Conservation (phyloP, 2,329 filamentous ascomycete genomes). For the Aspergillus oerlinghausenensis region DNA sequence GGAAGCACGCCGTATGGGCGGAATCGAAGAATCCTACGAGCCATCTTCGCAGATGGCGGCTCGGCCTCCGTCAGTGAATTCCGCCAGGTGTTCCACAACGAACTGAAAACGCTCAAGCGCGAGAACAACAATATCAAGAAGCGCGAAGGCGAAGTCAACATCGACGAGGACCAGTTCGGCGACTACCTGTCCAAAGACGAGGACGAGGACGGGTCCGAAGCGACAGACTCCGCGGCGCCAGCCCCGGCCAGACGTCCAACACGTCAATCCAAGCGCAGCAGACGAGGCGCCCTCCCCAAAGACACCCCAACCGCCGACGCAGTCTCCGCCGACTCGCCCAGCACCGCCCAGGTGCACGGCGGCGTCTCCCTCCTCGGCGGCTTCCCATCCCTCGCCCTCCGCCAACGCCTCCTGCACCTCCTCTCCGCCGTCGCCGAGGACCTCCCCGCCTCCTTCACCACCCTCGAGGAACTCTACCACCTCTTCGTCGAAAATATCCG, state of each 20-base stretch:
- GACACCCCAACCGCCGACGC: conserved; percentile 1
- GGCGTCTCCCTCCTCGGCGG: conserved; percentile 34
- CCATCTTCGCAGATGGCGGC: conserved; percentile 45
- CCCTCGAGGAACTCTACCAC: conserved; percentile 38
- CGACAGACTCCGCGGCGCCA: conserved; percentile 8
- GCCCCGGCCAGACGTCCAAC: conserved; percentile 14
- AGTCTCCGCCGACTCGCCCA: background rate
- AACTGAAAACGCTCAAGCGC: conserved; percentile 34
- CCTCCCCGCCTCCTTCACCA: conserved; percentile 33
- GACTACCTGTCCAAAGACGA: conserved; percentile 40
- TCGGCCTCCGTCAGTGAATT: conserved; percentile 38
- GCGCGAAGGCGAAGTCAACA: conserved; percentile 39
- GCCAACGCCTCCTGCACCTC: conserved; percentile 43
- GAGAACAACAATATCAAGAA: conserved; percentile 34
- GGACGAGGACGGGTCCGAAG: conserved; percentile 35
- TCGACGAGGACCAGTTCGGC: conserved; percentile 43
- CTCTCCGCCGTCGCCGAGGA: conserved; percentile 36
- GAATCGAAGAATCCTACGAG: conserved; percentile 40
- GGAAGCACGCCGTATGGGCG: conserved; percentile 27
- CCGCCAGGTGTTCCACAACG: conserved; percentile 41
- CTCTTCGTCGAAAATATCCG: conserved; percentile 46
- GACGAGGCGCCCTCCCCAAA: conserved; percentile 17
- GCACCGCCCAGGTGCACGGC: conserved; percentile 10
- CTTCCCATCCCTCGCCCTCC: conserved; percentile 37
- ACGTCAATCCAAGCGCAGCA: conserved; percentile 31